Conservation (phyloP, 208 protist species). For the Leishmania guyanensis region DNA sequence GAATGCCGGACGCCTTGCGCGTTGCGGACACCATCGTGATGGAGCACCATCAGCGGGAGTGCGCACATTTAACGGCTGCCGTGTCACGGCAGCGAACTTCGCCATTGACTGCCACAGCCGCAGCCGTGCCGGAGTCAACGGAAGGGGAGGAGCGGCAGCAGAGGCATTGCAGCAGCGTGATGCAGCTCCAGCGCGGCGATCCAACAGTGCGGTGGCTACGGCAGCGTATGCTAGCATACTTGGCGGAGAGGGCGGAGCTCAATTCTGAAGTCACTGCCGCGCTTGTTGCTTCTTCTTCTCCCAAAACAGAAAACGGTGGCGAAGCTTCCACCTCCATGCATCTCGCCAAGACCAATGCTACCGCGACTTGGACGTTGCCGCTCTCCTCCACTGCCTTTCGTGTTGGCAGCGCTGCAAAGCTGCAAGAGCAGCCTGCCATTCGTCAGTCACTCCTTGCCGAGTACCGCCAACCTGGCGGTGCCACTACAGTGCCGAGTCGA, state of each 20-base stretch:
- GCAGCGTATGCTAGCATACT: constrained; percentile 33
- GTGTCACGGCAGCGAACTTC: not conserved
- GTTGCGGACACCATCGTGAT: constrained; percentile 42
- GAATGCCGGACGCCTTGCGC: constrained; percentile 55
- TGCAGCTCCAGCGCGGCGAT: constrained; percentile 51
- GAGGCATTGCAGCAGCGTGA: constrained; percentile 43
- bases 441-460: constrained; percentile 20
- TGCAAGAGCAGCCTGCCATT: constrained; percentile 25
- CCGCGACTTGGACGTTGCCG: not conserved
- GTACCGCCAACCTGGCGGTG: constrained; percentile 16
- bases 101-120: not conserved
- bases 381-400: not conserved
- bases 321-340: not conserved
- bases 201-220: constrained; percentile 45
- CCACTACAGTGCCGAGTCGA: not conserved
- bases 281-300: not conserved
- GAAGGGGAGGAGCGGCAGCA: not conserved
- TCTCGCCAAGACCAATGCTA: not conserved
- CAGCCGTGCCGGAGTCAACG: not conserved
- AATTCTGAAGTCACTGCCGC: not conserved
- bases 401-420: not conserved
- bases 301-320: not conserved
- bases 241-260: constrained; percentile 16
- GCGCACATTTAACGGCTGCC: not conserved
- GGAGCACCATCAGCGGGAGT: constrained; percentile 30